Evolutionary conservation across 495 filamentous ascomycete species (phyloP), one percentile per base, ranked within the genome.

Genomic region (Schizothecium vesticola): DNA sequence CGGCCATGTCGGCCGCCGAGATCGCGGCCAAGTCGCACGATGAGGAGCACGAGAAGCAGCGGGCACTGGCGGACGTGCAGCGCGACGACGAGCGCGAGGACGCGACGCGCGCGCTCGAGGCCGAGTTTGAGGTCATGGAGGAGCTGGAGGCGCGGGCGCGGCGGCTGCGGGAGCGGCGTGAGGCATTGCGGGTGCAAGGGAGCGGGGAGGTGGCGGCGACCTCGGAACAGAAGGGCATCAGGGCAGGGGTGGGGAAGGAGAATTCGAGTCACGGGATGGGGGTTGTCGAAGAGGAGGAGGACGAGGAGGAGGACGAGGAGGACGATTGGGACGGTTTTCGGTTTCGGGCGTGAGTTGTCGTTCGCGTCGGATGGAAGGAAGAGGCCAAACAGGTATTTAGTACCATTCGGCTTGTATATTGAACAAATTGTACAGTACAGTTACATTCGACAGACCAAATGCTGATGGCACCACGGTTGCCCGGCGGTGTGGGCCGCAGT

Each of bases 111-210:
- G 86, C 89, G 65, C 77, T 97, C 66, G 89, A 94, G 76, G 89
- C 91, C 67, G 95, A 99, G 77, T 92, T 98, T 75, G 95, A 96
- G 63, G 89, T 95, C 75, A 97, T 98, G 94, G 92, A 95, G 75
- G 87, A 87, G 64, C 84, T 97, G 59, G 95, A 97, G 78, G 87
- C 88, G 71, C 85, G 94, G 55, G 91, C 97, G 9, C 82, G 84
- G 72, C 86, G 83, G 72, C 77, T 99, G 68, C 90, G 93, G 73
- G 90, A 94, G 71, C 88, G 81, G 59, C 77, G 88, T 55, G 86
- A 86, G 69, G 82, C 79, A 24, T 69, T 87, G 70, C 72, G 81
- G 76, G 26, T 79, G 71, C 24, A 74, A 70, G 19, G 75, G 67
- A 13, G 72, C 69, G 25, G 69, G 69, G 59, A 71, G 16, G 71